phyloP scores from a whole-genome alignment of 352 stramenopile genomes.

The Globisporangium cystogenes region DNA sequence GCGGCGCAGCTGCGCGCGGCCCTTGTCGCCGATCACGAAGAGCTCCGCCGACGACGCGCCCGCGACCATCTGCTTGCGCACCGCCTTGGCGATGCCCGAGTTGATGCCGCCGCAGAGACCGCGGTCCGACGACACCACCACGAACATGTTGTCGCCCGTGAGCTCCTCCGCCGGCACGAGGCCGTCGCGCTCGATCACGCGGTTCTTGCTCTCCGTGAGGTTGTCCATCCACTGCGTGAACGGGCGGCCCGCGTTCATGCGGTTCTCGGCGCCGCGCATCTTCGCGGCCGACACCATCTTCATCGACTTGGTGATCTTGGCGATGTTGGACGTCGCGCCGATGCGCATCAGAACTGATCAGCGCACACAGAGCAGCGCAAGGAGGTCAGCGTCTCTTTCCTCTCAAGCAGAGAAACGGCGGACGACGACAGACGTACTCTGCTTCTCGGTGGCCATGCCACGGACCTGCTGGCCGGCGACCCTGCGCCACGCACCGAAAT shows the following conservation, averaged over 20 bases:
- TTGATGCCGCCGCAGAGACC: conserved; percentile 99
- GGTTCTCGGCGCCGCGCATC: conserved; percentile 95
- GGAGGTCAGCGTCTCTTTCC: not conserved
- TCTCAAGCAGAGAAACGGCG: not conserved
- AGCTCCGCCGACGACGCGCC: conserved; percentile 76
- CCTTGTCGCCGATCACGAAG: conserved; percentile 97
- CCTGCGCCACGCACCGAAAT: too few species aligned
- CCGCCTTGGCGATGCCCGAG: conserved; percentile 92
- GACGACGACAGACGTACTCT: conserved; percentile 71
- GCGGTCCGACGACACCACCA: conserved; percentile 96
- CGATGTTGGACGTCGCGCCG: conserved; percentile 97
- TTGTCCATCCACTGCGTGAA: conserved; percentile 87
- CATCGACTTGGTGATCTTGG: conserved; percentile 99
- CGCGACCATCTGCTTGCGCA: conserved; percentile 80
- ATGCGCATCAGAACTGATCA: conserved; percentile 92
- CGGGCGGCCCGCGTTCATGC: conserved; percentile 75
- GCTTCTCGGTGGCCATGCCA: conserved; percentile 99
- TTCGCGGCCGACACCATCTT: conserved; percentile 99
- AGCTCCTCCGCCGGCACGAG: conserved; percentile 83
- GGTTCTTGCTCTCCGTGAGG: conserved; percentile 55
- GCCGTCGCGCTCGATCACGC: conserved; percentile 86
- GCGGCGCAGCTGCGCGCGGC: conserved; percentile 90
- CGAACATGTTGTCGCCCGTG: conserved; percentile 85
- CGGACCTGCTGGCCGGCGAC: conserved; percentile 70
- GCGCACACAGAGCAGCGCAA: too few species aligned